Evolutionary conservation across 345 rosid genomes (phyloP).

Genomic region (Eucalyptus polybractea): DNA sequence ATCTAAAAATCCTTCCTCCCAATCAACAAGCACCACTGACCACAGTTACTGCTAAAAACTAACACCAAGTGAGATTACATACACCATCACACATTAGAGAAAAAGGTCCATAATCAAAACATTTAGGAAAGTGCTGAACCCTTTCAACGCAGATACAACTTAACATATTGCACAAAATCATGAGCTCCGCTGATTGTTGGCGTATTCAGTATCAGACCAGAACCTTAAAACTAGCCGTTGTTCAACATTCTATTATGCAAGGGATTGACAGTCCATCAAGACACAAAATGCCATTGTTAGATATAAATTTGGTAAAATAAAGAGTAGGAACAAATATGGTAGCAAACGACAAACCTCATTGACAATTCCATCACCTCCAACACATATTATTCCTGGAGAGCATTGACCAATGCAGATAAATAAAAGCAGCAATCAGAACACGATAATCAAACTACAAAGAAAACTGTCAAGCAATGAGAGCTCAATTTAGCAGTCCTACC

Average conservation of each 20-base stretch:
- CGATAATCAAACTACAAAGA: not conserved
- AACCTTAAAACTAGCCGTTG: not conserved
- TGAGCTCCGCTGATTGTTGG: not conserved
- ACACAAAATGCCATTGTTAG: not conserved
- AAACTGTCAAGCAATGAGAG: not conserved
- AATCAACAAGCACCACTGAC: not conserved
- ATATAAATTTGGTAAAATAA: not conserved
- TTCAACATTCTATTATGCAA: not conserved
- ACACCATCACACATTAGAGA: not conserved
- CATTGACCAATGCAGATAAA: not conserved
- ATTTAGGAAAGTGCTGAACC: not conserved
- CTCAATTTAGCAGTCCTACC: constrained; percentile 25
- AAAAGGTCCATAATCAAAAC: not conserved
- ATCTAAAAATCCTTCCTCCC: not conserved
- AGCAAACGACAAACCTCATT: constrained; percentile 61
- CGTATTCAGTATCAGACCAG: not conserved
- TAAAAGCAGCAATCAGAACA: not conserved
- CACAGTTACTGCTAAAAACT: not conserved
- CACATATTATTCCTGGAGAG: constrained; percentile 80
- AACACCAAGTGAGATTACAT: not conserved
- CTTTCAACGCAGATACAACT: not conserved
- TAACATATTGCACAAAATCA: not conserved
- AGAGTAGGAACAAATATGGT: not conserved
- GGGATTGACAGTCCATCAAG: not conserved
- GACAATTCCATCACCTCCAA: constrained; percentile 98